Base-by-base conservation (phyloP, 805 yeast genomes). In the Clavispora fructus region DNA sequence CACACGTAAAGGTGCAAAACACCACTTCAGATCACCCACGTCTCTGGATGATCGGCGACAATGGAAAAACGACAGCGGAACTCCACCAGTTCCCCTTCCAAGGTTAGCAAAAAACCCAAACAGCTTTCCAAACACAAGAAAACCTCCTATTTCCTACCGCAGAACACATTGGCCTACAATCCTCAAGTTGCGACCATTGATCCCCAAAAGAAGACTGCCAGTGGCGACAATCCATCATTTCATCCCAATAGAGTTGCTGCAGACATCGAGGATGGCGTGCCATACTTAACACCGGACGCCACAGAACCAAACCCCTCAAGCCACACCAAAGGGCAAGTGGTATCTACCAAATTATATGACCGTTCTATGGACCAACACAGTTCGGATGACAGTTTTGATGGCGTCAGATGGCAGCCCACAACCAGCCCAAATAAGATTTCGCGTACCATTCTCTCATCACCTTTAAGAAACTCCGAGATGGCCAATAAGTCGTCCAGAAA, bases 301-400 rank as follows among this genome's bases (percentile, higher is more conserved):
- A 38, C 48, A n/a, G 14, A 16, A 23, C 31, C 37, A 4, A 17
- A 7, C 13, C 25, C 37, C 13, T 16, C 25, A 7, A 17, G 16
- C 25, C 16, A 42, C 40, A n/a, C 44, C 46, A 17, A 50, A 52
- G 52, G 51, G 23, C 43, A 44, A 33, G 37, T 33, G 23, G 25
- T 10, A 9, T 33, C 37, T 3, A 33, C 37, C 6, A 33, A 33
- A 39, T 50, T 4, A 33, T 37, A 37, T 17, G 40, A 37, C 50
- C n/a, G 47, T 30, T 48, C 57, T 26, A 37, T 44, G 25, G 65
- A 62, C 16, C 59, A 54, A 25, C 73, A 67, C 44, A 64, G 71
- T 46, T 69, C 75, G 0, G 76, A 71, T 45, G 75, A 71, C 42
- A 68, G 73, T 46, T 70, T 67, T 48, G 76, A 71, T 38, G 75